A percentile compares a stretch with the other conserved stretches of the same genome.
Evolutionary conservation across 768 basidiomycete genomes (phyloP).

Genomic region (Boletus reticuloceps): DNA sequence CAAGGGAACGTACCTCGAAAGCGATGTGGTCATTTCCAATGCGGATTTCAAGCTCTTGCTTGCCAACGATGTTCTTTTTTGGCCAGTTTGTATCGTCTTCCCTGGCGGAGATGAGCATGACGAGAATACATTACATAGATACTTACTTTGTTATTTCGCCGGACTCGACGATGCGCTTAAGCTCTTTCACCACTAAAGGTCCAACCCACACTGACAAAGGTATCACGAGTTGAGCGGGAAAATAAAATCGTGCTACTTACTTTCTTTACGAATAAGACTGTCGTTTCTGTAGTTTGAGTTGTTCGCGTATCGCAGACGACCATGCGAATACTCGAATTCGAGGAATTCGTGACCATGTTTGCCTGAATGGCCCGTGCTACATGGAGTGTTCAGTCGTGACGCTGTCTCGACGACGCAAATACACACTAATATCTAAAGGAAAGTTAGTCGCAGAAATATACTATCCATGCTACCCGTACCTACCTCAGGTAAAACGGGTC

Average conservation of each 20-base stretch:
- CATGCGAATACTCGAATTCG: conserved; percentile 97
- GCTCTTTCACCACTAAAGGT: conserved; percentile 87
- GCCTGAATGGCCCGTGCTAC: conserved; percentile 88
- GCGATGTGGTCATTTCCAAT: conserved; percentile 94
- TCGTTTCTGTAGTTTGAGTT: conserved; percentile 99
- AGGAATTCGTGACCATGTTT: conserved; percentile 98
- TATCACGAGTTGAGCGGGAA: neutral
- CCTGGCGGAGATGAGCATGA: conserved; percentile 42
- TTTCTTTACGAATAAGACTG: conserved; percentile 97
- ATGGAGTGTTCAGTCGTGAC: neutral
- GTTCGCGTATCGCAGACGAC: conserved; percentile 95
- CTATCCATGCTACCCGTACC: conserved; percentile 8
- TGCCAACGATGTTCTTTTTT: conserved; percentile 98
- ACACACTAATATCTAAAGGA: conserved; percentile 51
- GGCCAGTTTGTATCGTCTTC: conserved; percentile 99
- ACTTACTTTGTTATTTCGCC: conserved; percentile 91
- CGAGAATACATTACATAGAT: neutral
- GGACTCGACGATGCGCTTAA: conserved; percentile 89
- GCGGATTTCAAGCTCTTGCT: conserved; percentile 96
- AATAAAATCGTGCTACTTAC: conserved; percentile 49
- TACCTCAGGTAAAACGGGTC: conserved; percentile 84
- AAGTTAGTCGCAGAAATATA: conserved; percentile 11
- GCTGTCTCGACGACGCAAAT: neutral
- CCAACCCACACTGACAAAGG: conserved; percentile 82
- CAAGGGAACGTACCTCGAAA: conserved; percentile 69